phyloP scores from a whole-genome alignment of 257 asterid species.

The Jacaranda copaia region DNA sequence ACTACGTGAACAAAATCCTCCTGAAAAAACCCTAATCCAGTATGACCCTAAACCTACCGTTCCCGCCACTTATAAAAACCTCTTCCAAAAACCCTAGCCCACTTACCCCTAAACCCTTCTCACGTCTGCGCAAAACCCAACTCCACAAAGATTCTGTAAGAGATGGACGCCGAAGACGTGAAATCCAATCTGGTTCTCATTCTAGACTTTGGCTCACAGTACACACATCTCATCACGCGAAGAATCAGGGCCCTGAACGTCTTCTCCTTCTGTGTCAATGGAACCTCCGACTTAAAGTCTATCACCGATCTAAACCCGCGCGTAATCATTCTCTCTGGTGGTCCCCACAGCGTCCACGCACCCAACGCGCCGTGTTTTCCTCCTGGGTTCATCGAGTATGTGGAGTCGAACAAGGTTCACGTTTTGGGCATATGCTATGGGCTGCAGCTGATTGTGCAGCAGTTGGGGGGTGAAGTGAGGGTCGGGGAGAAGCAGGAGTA shows the following conservation, averaged over 20 bases:
- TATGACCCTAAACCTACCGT: background rate
- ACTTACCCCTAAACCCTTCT: constrained; percentile 19
- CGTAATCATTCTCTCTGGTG: constrained; percentile 91
- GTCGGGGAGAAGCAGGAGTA: constrained; percentile 92
- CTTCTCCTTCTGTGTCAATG: constrained; percentile 85
- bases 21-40: too few species aligned
- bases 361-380: constrained; percentile 82
- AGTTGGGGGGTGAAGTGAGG: constrained; percentile 79
- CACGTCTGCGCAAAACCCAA: background rate
- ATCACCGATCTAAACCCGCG: constrained; percentile 66
- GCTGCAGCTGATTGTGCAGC: constrained; percentile 86
- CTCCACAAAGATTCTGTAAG: background rate
- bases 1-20: too few species aligned
- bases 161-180: constrained; percentile 66
- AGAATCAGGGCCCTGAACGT: constrained; percentile 83
- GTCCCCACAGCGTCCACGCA: constrained; percentile 94
- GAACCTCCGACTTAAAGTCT: constrained; percentile 74
- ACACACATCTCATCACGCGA: constrained; percentile 95
- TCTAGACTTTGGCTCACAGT: constrained; percentile 89
- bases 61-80: constrained; percentile 58
- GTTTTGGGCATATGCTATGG: constrained; percentile 94
- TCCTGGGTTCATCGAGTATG: constrained; percentile 73
- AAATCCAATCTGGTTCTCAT: constrained; percentile 68
- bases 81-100: constrained; percentile 65
- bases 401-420: constrained; percentile 49